These are phyloP conservation scores for Saccharomycopsis hybrid DNA, from an alignment of 1,139 yeast species.

Conservation along the genomic window DNA sequence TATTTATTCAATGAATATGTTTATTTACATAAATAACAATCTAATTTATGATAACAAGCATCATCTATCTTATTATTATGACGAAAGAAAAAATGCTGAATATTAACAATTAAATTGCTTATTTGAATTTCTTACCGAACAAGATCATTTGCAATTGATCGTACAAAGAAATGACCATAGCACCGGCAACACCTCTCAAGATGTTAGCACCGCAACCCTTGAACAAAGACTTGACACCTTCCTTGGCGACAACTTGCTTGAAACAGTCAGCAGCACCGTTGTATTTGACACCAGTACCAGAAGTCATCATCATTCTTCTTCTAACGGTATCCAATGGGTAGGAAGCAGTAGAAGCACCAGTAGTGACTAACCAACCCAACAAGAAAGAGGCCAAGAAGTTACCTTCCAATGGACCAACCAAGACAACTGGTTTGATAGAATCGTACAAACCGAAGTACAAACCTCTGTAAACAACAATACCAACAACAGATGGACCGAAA, in stretches of 20 bases:
- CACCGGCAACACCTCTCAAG: constrained; percentile 84
- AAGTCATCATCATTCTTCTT: constrained; percentile 89
- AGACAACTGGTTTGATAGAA: constrained; percentile 67
- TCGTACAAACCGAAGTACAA: constrained; percentile 77
- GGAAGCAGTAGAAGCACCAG: constrained; percentile 75
- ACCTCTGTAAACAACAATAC: constrained; percentile 81
- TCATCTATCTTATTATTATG: too few species aligned
- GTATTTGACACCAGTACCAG: constrained; percentile 76
- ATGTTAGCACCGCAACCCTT: constrained; percentile 87
- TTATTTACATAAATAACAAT: too few species aligned
- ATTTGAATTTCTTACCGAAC: constrained; percentile 67
- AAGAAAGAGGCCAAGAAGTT: constrained; percentile 68
- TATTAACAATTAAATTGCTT: constrained; percentile 21
- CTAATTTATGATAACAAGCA: too few species aligned
- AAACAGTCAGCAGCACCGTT: constrained; percentile 69
- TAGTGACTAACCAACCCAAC: constrained; percentile 76
- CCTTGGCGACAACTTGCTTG: constrained; percentile 63
- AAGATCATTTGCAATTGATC: constrained; percentile 69
- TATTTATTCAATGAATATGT: too few species aligned
- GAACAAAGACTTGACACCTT: constrained; percentile 67
- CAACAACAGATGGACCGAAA: constrained; percentile 75
- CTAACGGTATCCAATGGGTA: constrained; percentile 81
- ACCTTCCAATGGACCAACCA: constrained; percentile 67
- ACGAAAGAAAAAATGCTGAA: too few species aligned
- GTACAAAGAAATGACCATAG: constrained; percentile 76